Evolutionary conservation across 495 filamentous ascomycete genomes (phyloP), one percentile per base, ranked within the genome.

Genomic region (Penicillium verhagenii): DNA sequence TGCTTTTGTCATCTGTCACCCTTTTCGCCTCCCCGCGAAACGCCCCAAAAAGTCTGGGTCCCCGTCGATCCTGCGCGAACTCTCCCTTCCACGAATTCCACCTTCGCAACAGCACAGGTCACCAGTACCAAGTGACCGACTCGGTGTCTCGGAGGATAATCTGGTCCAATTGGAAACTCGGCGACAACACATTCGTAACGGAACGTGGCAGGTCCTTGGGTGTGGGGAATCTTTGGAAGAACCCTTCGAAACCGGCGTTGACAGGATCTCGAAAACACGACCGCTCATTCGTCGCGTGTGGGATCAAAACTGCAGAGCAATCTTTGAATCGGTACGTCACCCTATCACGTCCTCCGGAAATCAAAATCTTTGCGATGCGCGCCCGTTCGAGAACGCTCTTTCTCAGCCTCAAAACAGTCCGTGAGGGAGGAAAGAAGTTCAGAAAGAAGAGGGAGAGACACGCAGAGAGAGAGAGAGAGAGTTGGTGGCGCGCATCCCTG

Each of bases 401-500:
- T 14, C 20, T 52, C 37, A 29, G 49, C 37, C 49, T 39, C 45
- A 45, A 45, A 23, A 31, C 14, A 33, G 21, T 20, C 11, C n/a
- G n/a, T n/a, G n/a, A n/a, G n/a, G n/a, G n/a, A n/a, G n/a, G n/a
- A n/a, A n/a, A n/a, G n/a, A n/a, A n/a, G n/a, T n/a, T n/a, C n/a
- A n/a, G n/a, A n/a, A n/a, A n/a, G n/a, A n/a, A n/a, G n/a, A n/a
- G n/a, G n/a, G n/a, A n/a, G n/a, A n/a, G n/a, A n/a, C n/a, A n/a
- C n/a, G n/a, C n/a, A n/a, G 5, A 5, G 7, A 31, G 7, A 9
- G 5, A 7, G 31, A 28, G 23, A 45, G 38, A 26, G 31, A 3
- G 50, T 57, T 44, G 38, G 37, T 11, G 56, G 33, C 42, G 54
- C 58, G 54, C 66, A 62, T 71, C 64, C 64, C 68, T 73, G 66